Conservation (phyloP, 2,329 filamentous ascomycete species). For the Lecanicillium sp. region DNA sequence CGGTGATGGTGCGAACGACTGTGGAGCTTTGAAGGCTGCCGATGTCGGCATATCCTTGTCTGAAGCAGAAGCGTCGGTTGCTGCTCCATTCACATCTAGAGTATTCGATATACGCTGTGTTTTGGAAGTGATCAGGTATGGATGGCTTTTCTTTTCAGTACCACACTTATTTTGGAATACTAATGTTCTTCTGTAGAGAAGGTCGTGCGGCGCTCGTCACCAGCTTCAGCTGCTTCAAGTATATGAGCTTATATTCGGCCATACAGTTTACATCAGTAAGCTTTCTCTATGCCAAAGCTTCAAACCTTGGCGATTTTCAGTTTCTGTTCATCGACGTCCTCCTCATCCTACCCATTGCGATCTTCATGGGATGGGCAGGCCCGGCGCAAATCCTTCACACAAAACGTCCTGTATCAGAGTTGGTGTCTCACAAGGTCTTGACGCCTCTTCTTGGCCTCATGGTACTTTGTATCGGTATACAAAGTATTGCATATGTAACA, state of each 20-base stretch:
- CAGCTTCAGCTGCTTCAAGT: constrained; percentile 99
- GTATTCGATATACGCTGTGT: constrained; percentile 97
- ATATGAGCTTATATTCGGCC: constrained; percentile 98
- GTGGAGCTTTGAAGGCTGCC: constrained; percentile 90
- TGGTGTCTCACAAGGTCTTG: constrained; percentile 89
- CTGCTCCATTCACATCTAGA: constrained; percentile 93
- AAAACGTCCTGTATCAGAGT: constrained; percentile 84
- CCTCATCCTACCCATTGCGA: constrained; percentile 89
- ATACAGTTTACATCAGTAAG: constrained; percentile 97
- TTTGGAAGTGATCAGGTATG: constrained; percentile 75
- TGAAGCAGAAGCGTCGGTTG: constrained; percentile 94
- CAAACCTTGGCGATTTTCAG: constrained; percentile 95
- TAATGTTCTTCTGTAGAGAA: constrained; percentile 50
- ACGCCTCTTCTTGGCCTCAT: constrained; percentile 88
- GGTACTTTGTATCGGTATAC: constrained; percentile 68
- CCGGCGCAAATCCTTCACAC: constrained; percentile 69
- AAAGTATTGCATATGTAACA: constrained; percentile 65
- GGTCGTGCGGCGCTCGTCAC: constrained; percentile 93
- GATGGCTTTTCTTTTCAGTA: constrained; percentile 21
- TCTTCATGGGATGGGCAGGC: constrained; percentile 98
- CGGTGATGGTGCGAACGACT: constrained; percentile 96
- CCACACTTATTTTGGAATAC: not conserved
- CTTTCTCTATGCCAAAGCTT: constrained; percentile 90
- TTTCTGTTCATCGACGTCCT: constrained; percentile 93
- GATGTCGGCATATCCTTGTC: constrained; percentile 97